A percentile compares a stretch with the other conserved stretches of the same genome.
Conservation (phyloP, 2,329 filamentous ascomycete genomes). For the Periconia digitata region DNA sequence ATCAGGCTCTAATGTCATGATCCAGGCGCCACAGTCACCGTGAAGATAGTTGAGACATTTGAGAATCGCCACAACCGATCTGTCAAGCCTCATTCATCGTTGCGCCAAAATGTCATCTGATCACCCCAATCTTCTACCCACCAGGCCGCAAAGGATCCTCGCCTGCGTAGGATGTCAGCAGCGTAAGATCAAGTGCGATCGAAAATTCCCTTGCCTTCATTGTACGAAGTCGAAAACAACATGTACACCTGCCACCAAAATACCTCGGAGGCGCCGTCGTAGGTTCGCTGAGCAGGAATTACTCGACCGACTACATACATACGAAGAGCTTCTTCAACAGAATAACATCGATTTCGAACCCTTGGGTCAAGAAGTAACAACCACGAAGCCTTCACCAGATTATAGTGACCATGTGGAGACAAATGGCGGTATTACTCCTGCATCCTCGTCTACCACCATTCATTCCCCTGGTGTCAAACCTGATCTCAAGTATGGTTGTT, state of each 20-base stretch:
- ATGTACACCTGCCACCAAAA: constrained; percentile 47
- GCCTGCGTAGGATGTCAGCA: constrained; percentile 72
- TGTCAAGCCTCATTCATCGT: neutral
- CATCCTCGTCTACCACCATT: constrained; percentile 6
- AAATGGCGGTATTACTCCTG: constrained; percentile 1
- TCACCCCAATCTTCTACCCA: neutral
- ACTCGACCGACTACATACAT: constrained; percentile 67
- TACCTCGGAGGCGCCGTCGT: constrained; percentile 59
- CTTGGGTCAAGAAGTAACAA: constrained; percentile 49
- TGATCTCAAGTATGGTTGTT: neutral
- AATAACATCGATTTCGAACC: constrained; percentile 71
- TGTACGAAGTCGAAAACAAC: constrained; percentile 28
- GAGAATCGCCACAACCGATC: neutral
- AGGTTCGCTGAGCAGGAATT: constrained; percentile 71
- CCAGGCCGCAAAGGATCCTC: constrained; percentile 41
- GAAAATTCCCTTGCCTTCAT: constrained; percentile 38
- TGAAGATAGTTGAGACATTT: neutral
- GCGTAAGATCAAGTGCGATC: constrained; percentile 44
- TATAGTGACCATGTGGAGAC: constrained; percentile 11
- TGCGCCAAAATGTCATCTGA: neutral
- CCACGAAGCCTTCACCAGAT: constrained; percentile 14
- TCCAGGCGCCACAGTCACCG: neutral
- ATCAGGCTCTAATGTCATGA: neutral
- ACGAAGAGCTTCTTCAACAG: constrained; percentile 66
- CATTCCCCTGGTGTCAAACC: constrained; percentile 28